Percentiles rank a stretch among this genome's conserved stretches.
These are phyloP conservation scores for Candida mesenterica DNA, from an alignment of 1,139 yeast genomes.

Conservation along the genomic window DNA sequence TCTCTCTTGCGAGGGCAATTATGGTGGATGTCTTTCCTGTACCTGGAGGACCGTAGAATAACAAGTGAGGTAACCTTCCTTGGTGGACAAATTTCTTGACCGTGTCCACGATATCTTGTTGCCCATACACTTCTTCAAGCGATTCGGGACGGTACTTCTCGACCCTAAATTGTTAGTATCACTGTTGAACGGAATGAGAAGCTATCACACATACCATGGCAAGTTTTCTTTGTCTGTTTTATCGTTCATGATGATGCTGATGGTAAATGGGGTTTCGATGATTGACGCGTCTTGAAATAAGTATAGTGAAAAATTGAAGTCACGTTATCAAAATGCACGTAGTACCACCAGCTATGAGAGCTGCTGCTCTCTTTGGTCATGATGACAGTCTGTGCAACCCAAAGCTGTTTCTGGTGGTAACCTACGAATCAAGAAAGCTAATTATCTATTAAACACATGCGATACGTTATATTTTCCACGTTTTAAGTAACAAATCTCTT, in stretches of 20 bases:
- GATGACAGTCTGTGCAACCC: too few relatives aligned
- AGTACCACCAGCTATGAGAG: too few relatives aligned
- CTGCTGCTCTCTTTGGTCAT: too few relatives aligned
- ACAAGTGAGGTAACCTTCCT: constrained; percentile 81
- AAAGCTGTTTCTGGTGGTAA: too few relatives aligned
- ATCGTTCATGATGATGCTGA: constrained; percentile 1
- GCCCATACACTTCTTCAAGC: constrained; percentile 88
- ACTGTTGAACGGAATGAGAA: background rate
- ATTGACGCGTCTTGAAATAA: too few relatives aligned
- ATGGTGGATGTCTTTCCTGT: constrained; percentile 97
- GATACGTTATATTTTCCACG: too few relatives aligned
- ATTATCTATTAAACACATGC: too few relatives aligned
- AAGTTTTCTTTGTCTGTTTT: constrained; percentile 21
- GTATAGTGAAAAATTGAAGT: too few relatives aligned
- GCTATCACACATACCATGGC: constrained; percentile 39
- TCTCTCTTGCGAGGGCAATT: constrained; percentile 83
- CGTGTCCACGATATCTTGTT: constrained; percentile 76
- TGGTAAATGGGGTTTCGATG: too few relatives aligned
- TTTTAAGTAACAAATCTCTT: too few relatives aligned
- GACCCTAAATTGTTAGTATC: constrained; percentile 55
- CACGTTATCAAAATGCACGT: too few relatives aligned
- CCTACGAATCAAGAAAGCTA: too few relatives aligned
- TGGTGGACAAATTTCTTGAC: constrained; percentile 81
- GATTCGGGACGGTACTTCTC: constrained; percentile 91
- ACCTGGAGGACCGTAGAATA: constrained; percentile 97